Conservation (phyloP, 352 stramenopile species). For the Pythium aquatile region DNA sequence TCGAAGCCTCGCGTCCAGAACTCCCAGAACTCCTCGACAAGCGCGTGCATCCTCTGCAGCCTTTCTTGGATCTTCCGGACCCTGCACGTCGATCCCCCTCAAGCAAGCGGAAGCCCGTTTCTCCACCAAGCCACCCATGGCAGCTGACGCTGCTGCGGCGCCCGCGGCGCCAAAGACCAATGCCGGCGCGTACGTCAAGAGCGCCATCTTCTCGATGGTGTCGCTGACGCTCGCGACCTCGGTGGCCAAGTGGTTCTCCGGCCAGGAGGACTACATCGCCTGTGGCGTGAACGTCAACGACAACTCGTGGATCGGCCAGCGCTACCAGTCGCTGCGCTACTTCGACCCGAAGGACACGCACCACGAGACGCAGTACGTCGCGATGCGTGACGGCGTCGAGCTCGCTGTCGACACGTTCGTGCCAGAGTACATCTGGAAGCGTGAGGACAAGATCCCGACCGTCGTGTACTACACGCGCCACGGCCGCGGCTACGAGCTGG, state of each 20-base stretch:
- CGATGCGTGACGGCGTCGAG: slow-evolving; percentile 64
- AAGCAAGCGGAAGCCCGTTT: not conserved
- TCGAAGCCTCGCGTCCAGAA: slow-evolving; percentile 20
- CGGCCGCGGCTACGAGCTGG: slow-evolving; percentile 71
- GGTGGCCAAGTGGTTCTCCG: slow-evolving; percentile 55
- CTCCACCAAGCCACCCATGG: slow-evolving; percentile 22
- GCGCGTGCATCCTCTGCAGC: not conserved
- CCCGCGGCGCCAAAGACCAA: slow-evolving; percentile 37
- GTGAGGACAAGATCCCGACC: slow-evolving; percentile 59
- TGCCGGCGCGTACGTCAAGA: slow-evolving; percentile 72
- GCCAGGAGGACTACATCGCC: slow-evolving; percentile 54
- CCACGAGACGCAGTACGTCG: slow-evolving; percentile 74
- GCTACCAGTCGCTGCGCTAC: slow-evolving; percentile 73
- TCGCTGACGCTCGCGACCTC: slow-evolving; percentile 59
- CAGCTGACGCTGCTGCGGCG: slow-evolving; percentile 29
- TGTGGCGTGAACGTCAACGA: slow-evolving; percentile 70
- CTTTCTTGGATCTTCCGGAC: not conserved
- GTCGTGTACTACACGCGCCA: slow-evolving; percentile 76
- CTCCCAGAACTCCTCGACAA: not conserved
- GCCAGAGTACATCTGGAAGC: slow-evolving; percentile 58
- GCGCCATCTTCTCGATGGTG: slow-evolving; percentile 73
- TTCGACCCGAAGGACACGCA: slow-evolving; percentile 73
- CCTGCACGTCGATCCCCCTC: not conserved
- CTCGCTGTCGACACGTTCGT: slow-evolving; percentile 76
- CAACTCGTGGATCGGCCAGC: slow-evolving; percentile 63